Percentiles rank a stretch among this genome's conserved stretches.
phyloP scores from a whole-genome alignment of 257 asterid species.

The Plectranthus barbatus region DNA sequence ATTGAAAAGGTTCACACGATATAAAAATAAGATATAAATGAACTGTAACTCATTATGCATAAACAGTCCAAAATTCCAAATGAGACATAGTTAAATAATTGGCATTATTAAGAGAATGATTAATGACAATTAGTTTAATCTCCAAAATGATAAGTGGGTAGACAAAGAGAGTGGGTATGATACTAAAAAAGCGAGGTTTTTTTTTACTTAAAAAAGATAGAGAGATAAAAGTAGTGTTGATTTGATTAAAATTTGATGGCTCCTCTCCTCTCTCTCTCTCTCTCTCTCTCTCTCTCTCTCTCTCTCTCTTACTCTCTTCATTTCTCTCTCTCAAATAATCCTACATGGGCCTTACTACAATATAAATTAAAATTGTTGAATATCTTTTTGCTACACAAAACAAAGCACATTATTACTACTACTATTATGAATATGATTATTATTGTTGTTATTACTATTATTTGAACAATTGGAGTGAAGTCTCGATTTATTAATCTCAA shows the following conservation, averaged over 20 bases:
- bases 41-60: neutral
- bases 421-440: neutral
- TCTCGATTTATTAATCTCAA: too few species aligned
- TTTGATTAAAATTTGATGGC: neutral
- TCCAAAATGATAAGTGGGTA: slow-evolving; percentile 16
- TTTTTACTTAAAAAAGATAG: slow-evolving; percentile 2
- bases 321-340: slow-evolving; percentile 11
- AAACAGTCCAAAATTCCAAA: neutral
- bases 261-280: slow-evolving; percentile 7
- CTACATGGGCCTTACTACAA: slow-evolving; percentile 13
- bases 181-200: neutral
- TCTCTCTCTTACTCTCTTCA: too few species aligned
- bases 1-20: too few species aligned
- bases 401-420: neutral
- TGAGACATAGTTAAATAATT: neutral
- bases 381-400: neutral
- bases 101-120: slow-evolving; percentile 20
- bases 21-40: too few species aligned
- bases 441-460: neutral
- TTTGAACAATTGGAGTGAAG: too few species aligned
- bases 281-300: too few species aligned
- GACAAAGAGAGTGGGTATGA: slow-evolving; percentile 21
- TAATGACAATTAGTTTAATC: slow-evolving; percentile 20
- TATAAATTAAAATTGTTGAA: slow-evolving; percentile 7
- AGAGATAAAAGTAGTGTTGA: neutral